A percentile compares a stretch with the other conserved stretches of the same genome.
Conservation (phyloP, 495 filamentous ascomycete genomes). For the Penicillium salamii region DNA sequence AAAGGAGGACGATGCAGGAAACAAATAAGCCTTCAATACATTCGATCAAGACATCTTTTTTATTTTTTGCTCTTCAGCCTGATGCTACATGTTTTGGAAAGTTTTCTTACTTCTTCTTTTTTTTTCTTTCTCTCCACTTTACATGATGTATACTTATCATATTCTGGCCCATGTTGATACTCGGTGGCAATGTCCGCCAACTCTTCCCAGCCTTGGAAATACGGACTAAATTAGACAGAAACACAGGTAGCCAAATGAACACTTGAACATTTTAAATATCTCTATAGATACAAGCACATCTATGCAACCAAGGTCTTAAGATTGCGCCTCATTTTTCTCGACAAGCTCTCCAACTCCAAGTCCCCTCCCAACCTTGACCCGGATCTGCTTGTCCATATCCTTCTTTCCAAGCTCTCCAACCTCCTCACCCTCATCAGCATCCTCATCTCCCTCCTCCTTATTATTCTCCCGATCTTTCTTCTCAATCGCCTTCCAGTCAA, state of each 20-base stretch:
- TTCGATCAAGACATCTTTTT: neutral
- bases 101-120: too few relatives aligned
- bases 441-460: slow-evolving; percentile 31
- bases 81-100: neutral
- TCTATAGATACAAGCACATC: too few relatives aligned
- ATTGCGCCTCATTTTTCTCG: slow-evolving; percentile 64
- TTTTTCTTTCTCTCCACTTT: neutral
- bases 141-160: too few relatives aligned
- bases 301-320: slow-evolving; percentile 6
- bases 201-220: too few relatives aligned
- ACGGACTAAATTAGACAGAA: too few relatives aligned
- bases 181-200: too few relatives aligned
- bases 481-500: slow-evolving; percentile 45
- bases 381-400: slow-evolving; percentile 50
- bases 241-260: too few relatives aligned
- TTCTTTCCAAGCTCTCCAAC: slow-evolving; percentile 52
- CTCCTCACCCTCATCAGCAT: slow-evolving; percentile 42
- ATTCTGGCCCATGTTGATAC: too few relatives aligned
- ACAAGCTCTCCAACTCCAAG: slow-evolving; percentile 84
- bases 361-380: slow-evolving; percentile 76
- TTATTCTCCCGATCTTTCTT: slow-evolving; percentile 39
- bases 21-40: slow-evolving; percentile 4
- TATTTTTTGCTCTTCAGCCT: neutral
- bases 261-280: neutral
- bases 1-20: slow-evolving; percentile 7